Evolutionary conservation across 768 basidiomycete species (phyloP), one percentile per base, ranked within the genome.

Genomic region (Tulasnella sp.): DNA sequence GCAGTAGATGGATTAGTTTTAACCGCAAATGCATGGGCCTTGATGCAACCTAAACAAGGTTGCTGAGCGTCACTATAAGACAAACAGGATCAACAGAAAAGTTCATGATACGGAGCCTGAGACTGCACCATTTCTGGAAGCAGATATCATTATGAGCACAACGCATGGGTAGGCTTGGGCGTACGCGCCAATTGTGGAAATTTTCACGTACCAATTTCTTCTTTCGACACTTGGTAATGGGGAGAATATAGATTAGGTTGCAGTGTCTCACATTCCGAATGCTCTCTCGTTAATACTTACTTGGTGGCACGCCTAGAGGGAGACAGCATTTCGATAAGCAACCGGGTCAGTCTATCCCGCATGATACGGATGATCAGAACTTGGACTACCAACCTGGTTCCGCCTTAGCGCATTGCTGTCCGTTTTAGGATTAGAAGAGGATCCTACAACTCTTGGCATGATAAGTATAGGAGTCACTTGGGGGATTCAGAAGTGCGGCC

Each of bases 361-460:
- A 15, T 45, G 7, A 59, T 31, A 22, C n/a, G n/a, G 12, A 30
- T n/a, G 45, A 17, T 17, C 42, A 15, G 21, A 30, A 49, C 9
- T 27, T 15, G n/a, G 29, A 3, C 22, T 22, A 59, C 45, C 25
- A 49, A 59, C 56, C 31, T 59, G 56, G 25, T 59, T 59, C 24
- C 56, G 44, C 41, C 48, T 59, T 27, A 59, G 45, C 27, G 48
- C 56, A 24, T 31, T 59, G 21, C 7, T 15, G 15, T 25, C 43
- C 7, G 19, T 42, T 25, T 45, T 45, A 19, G 41, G 34, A 34
- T 34, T 43, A 42, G 41, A 29, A 8, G 38, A 15, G 4, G 52
- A 10, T 41, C 34, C 12, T 17, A 41, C 19, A 55, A 22, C 53
- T 24, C 43, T 55, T 34, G 53, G 53, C 53, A 55, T 55, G n/a